Conservation (phyloP, 306 rosid genomes). For the Alnus glutinosa region DNA sequence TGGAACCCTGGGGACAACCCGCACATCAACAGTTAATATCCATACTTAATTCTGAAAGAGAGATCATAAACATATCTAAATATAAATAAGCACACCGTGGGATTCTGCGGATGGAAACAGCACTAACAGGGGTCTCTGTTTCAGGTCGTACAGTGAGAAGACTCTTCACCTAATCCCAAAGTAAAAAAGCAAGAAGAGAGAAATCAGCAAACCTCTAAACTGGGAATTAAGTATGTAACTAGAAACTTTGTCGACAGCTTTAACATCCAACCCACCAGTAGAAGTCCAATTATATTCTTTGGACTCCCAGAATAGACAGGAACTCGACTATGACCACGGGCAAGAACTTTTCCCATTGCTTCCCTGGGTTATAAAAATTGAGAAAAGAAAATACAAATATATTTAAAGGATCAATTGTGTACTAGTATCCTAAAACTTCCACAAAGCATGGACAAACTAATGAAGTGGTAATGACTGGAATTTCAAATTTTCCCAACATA, state of each 20-base stretch:
- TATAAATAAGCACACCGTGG: constrained; percentile 66
- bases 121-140: constrained; percentile 93
- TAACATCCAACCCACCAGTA: constrained; percentile 55
- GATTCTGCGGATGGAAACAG: constrained; percentile 89
- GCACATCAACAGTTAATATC: constrained; percentile 27
- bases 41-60: constrained; percentile 11
- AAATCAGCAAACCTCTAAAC: constrained; percentile 5
- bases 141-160: constrained; percentile 97
- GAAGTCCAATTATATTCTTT: constrained; percentile 87
- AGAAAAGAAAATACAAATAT: background rate
- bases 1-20: constrained; percentile 71
- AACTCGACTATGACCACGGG: constrained; percentile 97
- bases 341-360: constrained; percentile 97
- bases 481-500: background rate
- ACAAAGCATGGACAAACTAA: constrained; percentile 5
- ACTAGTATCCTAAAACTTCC: background rate
- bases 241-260: constrained; percentile 15
- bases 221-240: background rate
- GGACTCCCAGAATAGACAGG: constrained; percentile 95
- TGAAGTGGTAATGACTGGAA: background rate
- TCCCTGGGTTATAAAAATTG: constrained; percentile 58
- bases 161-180: constrained; percentile 75
- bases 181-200: constrained; percentile 3
- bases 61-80: constrained; percentile 13
- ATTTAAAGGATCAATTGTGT: background rate